Conservation (phyloP, 1,284 basidiomycete genomes). For the Ganoderma leucocontextum region DNA sequence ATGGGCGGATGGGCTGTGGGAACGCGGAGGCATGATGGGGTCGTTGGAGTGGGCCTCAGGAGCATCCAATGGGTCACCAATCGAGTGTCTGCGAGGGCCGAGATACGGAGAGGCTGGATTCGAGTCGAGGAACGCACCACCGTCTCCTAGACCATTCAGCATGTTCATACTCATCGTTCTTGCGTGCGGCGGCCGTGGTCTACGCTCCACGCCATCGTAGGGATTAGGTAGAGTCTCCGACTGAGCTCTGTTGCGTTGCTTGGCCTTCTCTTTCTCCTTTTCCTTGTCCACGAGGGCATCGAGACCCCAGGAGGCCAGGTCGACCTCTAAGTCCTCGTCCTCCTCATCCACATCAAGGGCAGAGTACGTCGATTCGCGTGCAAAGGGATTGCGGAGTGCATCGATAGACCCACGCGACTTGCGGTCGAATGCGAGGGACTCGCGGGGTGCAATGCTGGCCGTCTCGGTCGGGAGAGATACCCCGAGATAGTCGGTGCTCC, state of each 20-base stretch:
- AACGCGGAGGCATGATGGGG: constrained; percentile 48
- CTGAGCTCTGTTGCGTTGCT: constrained; percentile 53
- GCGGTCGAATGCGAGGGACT: constrained; percentile 57
- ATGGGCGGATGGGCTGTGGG: constrained; percentile 56
- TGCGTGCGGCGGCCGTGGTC: constrained; percentile 44
- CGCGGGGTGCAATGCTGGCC: constrained; percentile 53
- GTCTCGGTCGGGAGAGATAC: constrained; percentile 70
- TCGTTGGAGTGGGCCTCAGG: constrained; percentile 35
- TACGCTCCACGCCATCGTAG: constrained; percentile 40
- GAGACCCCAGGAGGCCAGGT: constrained; percentile 84
- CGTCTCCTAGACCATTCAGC: constrained; percentile 59
- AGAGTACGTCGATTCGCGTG: constrained; percentile 64
- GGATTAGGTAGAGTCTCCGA: constrained; percentile 59
- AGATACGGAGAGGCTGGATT: constrained; percentile 39
- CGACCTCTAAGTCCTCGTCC: constrained; percentile 71
- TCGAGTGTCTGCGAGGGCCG: constrained; percentile 50
- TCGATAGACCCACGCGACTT: constrained; percentile 62
- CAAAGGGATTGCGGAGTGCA: constrained; percentile 75
- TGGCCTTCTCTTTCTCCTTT: constrained; percentile 37
- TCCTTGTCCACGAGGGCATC: constrained; percentile 75
- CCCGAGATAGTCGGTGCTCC: constrained; percentile 71
- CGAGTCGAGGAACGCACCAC: constrained; percentile 54
- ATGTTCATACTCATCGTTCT: constrained; percentile 73
- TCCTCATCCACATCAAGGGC: constrained; percentile 53
- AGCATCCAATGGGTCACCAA: constrained; percentile 66